Base-by-base conservation (phyloP, 768 basidiomycete species). In the Clitopilus hobsonii region DNA sequence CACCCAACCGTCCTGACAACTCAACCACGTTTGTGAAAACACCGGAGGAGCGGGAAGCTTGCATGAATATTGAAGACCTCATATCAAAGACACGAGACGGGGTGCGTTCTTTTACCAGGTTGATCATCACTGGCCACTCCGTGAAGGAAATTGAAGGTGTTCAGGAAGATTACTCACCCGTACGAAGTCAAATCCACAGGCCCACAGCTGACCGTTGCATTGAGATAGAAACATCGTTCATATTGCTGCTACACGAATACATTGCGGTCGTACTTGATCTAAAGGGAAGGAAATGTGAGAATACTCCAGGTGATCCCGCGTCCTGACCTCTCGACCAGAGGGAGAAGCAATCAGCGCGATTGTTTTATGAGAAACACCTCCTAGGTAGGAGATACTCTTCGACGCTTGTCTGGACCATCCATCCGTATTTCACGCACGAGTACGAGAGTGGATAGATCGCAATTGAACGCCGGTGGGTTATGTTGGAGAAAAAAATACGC, bases 341-440 rank as follows among this genome's bases (percentile, higher is more conserved):
- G 90, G 90, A 92, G 80, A 76, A 84, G 81, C 89, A 75, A 80
- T 89, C 90, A 84, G 90, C 89, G 84, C 81, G 85, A 88, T 91
- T 80, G 91, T 90, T 92, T 91, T 92, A 91, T 81, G 88, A 88
- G 87, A 75, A 72, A 74, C 72, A 69, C 64, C 63, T 63, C 67
- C 53, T 56, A 45, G 49, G 58, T 55, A 58, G 63, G 63, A 61
- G 66, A 74, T 69, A 50, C 52, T 91, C 88, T 90, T 68, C 87
- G 86, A 89, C 89, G 81, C 77, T 86, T 91, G 89, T 91, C 89
- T 91, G 89, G 89, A 86, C 89, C 80, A 72, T 85, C 84, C 79
- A 76, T 82, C 80, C 86, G 73, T 83, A 56, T 56, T 54, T 58
- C 59, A 66, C 61, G 58, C 63, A 63, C 58, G 60, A 60, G 71